Percentiles rank a stretch among this genome's conserved stretches.
These are phyloP conservation scores for Raffaelea albimanens DNA, from an alignment of 2,329 filamentous ascomycete species.

Conservation along the genomic window DNA sequence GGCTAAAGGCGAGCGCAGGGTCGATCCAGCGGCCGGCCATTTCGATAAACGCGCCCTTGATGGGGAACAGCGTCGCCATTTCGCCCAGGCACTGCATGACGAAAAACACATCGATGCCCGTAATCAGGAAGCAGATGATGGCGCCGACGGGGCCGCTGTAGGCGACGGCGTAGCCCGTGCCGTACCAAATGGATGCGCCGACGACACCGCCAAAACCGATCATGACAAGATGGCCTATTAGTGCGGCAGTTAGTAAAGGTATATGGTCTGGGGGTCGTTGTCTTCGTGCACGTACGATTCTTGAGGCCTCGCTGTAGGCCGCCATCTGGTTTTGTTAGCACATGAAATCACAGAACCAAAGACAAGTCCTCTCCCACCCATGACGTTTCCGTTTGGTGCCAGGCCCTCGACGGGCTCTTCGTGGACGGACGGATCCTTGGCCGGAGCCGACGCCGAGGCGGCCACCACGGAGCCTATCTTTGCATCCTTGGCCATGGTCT, in stretches of 20 bases:
- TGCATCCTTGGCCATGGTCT: no score
- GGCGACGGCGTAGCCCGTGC: slow-evolving; percentile 20
- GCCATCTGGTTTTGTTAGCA: not conserved
- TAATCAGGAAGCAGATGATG: slow-evolving; percentile 21
- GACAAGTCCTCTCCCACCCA: not conserved
- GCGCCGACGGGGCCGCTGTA: slow-evolving; percentile 22
- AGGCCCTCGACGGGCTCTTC: no score
- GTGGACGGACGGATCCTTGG: no score
- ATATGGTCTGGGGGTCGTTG: no score
- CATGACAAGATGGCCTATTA: slow-evolving; percentile 5
- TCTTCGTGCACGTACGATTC: not conserved
- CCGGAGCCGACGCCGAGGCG: no score
- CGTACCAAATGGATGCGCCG: slow-evolving; percentile 12
- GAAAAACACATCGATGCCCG: slow-evolving; percentile 14
- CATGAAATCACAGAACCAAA: not conserved
- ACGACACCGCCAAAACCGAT: slow-evolving; percentile 18
- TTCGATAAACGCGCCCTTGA: slow-evolving; percentile 44
- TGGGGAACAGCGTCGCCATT: slow-evolving; percentile 46
- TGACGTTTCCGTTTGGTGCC: slow-evolving; percentile 4
- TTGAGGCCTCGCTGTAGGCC: slow-evolving; percentile 8
- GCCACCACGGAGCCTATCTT: no score
- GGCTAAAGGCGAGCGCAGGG: slow-evolving; percentile 46
- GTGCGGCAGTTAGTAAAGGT: no score
- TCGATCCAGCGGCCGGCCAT: slow-evolving; percentile 45
- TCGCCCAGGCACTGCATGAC: slow-evolving; percentile 39